Evolutionary conservation across 2,329 filamentous ascomycete genomes (phyloP).

Genomic region (Cadophora luteo-olivacea): DNA sequence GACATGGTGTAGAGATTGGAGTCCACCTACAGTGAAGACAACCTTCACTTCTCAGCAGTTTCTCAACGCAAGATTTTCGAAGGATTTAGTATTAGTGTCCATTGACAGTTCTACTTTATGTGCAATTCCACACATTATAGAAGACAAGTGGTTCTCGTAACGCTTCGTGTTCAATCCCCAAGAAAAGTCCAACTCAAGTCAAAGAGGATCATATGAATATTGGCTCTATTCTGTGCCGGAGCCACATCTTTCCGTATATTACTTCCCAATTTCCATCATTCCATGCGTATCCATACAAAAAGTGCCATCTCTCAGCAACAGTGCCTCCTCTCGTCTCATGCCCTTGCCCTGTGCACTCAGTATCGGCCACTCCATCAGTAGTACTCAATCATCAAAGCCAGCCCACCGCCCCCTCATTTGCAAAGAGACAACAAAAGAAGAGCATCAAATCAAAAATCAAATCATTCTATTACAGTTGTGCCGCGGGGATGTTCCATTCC

Average conservation of each 20-base stretch:
- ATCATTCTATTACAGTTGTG: constrained; percentile 40
- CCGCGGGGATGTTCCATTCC: constrained; percentile 3
- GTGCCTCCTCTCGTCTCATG: background rate
- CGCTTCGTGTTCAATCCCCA: background rate
- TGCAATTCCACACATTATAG: background rate
- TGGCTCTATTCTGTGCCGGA: constrained; percentile 22
- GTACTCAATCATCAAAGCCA: background rate
- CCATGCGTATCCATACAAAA: constrained; percentile 36
- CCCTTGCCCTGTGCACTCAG: constrained; percentile 11
- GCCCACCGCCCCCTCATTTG: constrained; percentile 12
- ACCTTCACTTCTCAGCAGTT: background rate
- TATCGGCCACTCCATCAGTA: background rate
- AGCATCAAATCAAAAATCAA: constrained; percentile 30
- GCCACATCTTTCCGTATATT: constrained; percentile 35
- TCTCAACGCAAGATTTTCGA: background rate
- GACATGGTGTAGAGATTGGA: background rate
- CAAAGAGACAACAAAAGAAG: constrained; percentile 19
- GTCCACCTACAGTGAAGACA: background rate
- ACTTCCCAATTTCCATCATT: constrained; percentile 27
- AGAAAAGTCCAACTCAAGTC: background rate
- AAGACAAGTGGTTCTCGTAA: background rate
- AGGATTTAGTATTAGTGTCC: background rate
- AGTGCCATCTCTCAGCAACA: background rate
- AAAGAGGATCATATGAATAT: background rate
- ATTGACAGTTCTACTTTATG: background rate